Percentiles rank a stretch among this genome's conserved stretches.
Evolutionary conservation across 108 stramenopile genomes (phyloP).

Genomic region (Fragilaria crotonensis): DNA sequence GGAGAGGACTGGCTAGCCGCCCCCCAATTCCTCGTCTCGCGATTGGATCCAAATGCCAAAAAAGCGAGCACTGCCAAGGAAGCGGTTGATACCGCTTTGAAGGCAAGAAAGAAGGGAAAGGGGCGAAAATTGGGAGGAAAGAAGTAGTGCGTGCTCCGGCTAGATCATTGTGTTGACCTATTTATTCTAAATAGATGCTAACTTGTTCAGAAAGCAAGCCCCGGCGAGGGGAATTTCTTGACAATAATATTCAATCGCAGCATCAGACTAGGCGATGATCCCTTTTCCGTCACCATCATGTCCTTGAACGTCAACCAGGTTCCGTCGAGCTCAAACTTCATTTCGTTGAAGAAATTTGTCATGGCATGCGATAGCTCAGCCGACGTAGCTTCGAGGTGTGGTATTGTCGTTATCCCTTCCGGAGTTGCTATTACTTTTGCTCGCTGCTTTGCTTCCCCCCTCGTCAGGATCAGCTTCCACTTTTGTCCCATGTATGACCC

Average conservation of each 20-base stretch:
- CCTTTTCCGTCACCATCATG: constrained; percentile 41
- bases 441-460: constrained; percentile 9
- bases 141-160: neutral
- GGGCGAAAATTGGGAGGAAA: constrained; percentile 67
- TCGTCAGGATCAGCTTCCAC: constrained; percentile 25
- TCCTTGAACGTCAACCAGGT: constrained; percentile 45
- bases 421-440: constrained; percentile 3
- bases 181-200: neutral
- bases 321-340: constrained; percentile 60
- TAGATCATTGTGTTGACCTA: neutral
- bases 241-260: constrained; percentile 42
- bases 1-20: constrained; percentile 82
- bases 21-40: constrained; percentile 52
- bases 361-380: constrained; percentile 13
- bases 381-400: neutral
- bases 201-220: constrained; percentile 34
- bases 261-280: constrained; percentile 29
- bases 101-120: constrained; percentile 63
- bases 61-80: constrained; percentile 36
- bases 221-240: constrained; percentile 51
- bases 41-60: constrained; percentile 47
- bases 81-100: constrained; percentile 48
- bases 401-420: neutral
- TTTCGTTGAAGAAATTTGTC: constrained; percentile 46
- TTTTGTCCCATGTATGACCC: constrained; percentile 13